Conservation (phyloP, 2,329 filamentous ascomycete species). For the Xylariaceae sp. region DNA sequence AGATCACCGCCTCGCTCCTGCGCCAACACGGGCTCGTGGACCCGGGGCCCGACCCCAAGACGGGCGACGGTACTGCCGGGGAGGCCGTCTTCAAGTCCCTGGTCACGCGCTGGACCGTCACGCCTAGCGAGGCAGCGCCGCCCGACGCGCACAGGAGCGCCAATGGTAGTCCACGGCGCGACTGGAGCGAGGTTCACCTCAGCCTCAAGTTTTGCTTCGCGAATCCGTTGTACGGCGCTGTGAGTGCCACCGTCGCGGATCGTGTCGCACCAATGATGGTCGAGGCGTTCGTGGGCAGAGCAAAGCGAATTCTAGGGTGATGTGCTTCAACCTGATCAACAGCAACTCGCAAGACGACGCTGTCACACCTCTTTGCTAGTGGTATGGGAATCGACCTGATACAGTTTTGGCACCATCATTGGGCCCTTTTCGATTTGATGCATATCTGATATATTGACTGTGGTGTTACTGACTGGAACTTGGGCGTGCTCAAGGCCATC, state of each 20-base stretch:
- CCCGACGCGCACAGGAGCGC: conserved; percentile 16
- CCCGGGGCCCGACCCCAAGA: conserved; percentile 7
- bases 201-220: conserved; percentile 77
- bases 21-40: conserved; percentile 19
- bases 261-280: conserved; percentile 88
- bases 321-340: no score
- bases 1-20: conserved; percentile 32
- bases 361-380: no score
- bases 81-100: conserved; percentile 60
- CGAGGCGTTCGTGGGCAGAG: conserved; percentile 83
- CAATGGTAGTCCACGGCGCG: conserved; percentile 8
- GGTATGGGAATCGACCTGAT: no score
- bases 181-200: conserved; percentile 70
- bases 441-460: no score
- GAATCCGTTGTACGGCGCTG: conserved; percentile 80
- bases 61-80: background rate
- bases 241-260: conserved; percentile 77
- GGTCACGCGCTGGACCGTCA: conserved; percentile 65
- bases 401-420: no score
- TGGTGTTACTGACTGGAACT: no score
- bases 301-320: conserved; percentile 48
- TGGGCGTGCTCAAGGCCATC: no score
- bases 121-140: conserved; percentile 38
- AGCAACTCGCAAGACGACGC: background rate
- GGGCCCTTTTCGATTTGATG: no score